Evolutionary conservation across 2,329 filamentous ascomycete genomes (phyloP), one percentile per base, ranked within the genome.

Genomic region (Thelonectria discophora): DNA sequence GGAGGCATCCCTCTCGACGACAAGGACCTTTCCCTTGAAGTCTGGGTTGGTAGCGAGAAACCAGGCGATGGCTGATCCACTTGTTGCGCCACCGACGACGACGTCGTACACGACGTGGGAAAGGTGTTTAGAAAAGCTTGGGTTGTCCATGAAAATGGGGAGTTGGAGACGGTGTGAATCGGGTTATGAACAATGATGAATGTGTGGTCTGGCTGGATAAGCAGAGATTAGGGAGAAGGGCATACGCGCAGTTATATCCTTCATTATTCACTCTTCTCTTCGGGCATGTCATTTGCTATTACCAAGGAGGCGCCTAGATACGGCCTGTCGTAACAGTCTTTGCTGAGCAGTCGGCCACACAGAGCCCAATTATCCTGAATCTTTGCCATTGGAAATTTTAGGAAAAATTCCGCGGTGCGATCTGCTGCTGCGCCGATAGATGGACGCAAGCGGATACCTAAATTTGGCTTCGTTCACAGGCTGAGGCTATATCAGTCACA

Each of bases 21-120:
- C 60, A 7, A 63, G 55, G n/a, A 54, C 42, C 5, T 53, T 53
- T 13, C 55, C 62, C 7, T 63, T 51, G 6, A 64, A 64, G 30
- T 64, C 51, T 0, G 60, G 37, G 37, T 60, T 64, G 1, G 60
- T 55, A 4, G 43, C 42, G n/a, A 63, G 60, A 17, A 49, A 64
- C 60, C 55, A 63, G 10, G 60, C 62, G 3, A 63, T 56, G 10
- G 55, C 62, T 6, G 62, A 64, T 3, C 60, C 62, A 10, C 60
- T 64, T 37, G 60, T 64, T 2, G 60, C 62, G 9, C 55, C 55
- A 42, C 63, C 20, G 20, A 64, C 60, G 6, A 12, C 55, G 0
- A 63, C 55, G 15, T 64, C 55, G 15, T 64, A 64, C 12, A 3
- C 11, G 30, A 2, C 2, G 11, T 18, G 58, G 20, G 8, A 15